Evolutionary conservation across 768 basidiomycete species (phyloP), one percentile per base, ranked within the genome.

Genomic region (Lyophyllum semitale): DNA sequence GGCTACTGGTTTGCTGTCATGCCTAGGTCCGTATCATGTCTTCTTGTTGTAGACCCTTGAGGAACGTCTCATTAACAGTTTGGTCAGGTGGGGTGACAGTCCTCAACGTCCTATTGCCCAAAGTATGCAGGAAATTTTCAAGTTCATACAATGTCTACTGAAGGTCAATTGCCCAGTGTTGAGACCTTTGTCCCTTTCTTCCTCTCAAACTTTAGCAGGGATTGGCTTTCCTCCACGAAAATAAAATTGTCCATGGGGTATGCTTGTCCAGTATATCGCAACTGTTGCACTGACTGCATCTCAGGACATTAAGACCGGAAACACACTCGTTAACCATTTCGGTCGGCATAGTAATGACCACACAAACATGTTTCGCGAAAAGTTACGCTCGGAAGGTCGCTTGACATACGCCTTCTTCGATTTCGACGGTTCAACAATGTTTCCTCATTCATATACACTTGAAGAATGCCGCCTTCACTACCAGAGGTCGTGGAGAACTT

Each of bases 1-100:
- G 30, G 48, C 29, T 38, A 42, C 32, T 54, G 38, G 38, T 58
- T 58, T 45, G 44, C n/a, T 20, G 33, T 58, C 32, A 58, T 58
- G 57, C 57, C 57, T 1, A 48, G 51, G 51, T 54, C 11, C 2
- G 51, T 38, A 40, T 33, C 8, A n/a, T 35, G 33, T 15, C 33
- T 17, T 25, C 22, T 33, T 8, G 23, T 33, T 27, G 32, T 17
- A 43, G n/a, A n/a, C n/a, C 12, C 4, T 5, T 9, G 11, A 47
- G 33, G 38, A 38, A 43, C 33, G 33, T 8, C 13, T 7, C 33
- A 15, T 15, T 35, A 13, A 35, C 4, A 35, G 8, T 7, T 33
- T 5, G 22, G 33, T 42, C 22, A 45, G 43, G 42, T 53, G 43
- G 52, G 52, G 52, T 41, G 29, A 17, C 11, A 15, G 22, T 32